A percentile compares a stretch with the other conserved stretches of the same genome.
Conservation (phyloP, 768 basidiomycete species). For the Scleroderma bovista region DNA sequence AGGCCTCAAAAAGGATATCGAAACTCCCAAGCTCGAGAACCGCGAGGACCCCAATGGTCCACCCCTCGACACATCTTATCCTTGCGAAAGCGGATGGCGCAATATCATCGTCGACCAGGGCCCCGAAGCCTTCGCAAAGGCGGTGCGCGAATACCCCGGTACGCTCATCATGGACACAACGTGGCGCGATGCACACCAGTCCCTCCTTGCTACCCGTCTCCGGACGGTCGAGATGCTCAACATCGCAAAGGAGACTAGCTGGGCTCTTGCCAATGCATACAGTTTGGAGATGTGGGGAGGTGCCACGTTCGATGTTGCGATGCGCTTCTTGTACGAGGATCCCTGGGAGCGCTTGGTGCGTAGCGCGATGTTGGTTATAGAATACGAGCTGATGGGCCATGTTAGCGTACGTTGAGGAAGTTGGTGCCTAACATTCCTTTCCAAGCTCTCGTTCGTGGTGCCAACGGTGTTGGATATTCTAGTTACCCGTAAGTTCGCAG, state of each 20-base stretch:
- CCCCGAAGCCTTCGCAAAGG: slow-evolving; percentile 97
- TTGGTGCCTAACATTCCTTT: slow-evolving; percentile 98
- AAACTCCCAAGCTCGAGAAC: slow-evolving; percentile 75
- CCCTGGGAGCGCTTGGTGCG: slow-evolving; percentile 95
- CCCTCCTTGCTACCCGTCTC: slow-evolving; percentile 91
- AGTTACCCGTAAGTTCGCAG: slow-evolving; percentile 77
- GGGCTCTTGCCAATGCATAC: slow-evolving; percentile 92
- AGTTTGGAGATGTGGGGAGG: slow-evolving; percentile 99
- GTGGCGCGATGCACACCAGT: slow-evolving; percentile 99
- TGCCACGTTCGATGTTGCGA: slow-evolving; percentile 97
- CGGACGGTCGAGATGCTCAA: slow-evolving; percentile 97
- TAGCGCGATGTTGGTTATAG: slow-evolving; percentile 2
- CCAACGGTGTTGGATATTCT: slow-evolving; percentile 98
- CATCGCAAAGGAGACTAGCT: slow-evolving; percentile 96
- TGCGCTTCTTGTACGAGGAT: slow-evolving; percentile 99
- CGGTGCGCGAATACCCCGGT: slow-evolving; percentile 93
- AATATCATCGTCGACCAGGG: slow-evolving; percentile 98
- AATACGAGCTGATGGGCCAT: background rate
- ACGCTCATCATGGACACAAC: slow-evolving; percentile 97
- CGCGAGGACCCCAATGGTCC: slow-evolving; percentile 69
- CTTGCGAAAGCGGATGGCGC: slow-evolving; percentile 91
- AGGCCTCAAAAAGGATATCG: slow-evolving; percentile 84
- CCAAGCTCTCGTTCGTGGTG: slow-evolving; percentile 97
- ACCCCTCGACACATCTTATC: slow-evolving; percentile 71
- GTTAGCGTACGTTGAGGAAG: slow-evolving; percentile 84